Evolutionary conservation across 2,329 filamentous ascomycete genomes (phyloP).

Genomic region (Hirsutella rhossiliensis): DNA sequence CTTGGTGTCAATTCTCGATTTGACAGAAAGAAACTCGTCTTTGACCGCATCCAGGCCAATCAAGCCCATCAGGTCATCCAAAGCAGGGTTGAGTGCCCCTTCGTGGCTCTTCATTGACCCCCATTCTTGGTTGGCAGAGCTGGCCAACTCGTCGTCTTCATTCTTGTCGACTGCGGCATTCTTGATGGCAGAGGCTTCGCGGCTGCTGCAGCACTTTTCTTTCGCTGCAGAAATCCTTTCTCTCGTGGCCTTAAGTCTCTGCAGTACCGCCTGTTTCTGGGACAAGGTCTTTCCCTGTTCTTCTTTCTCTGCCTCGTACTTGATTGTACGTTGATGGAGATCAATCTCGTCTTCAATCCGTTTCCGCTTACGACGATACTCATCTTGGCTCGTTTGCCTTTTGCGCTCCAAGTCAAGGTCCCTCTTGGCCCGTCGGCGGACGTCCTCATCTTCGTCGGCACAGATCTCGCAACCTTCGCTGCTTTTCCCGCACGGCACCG

Average conservation of each 20-base stretch:
- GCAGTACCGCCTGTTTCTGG: constrained; percentile 34
- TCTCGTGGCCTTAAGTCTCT: constrained; percentile 21
- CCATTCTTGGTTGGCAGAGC: constrained; percentile 43
- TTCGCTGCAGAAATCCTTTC: constrained; percentile 7
- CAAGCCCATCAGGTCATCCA: constrained; percentile 58
- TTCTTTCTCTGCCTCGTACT: constrained; percentile 30
- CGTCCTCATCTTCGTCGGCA: constrained; percentile 32
- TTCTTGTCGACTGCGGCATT: neutral
- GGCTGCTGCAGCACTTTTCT: neutral
- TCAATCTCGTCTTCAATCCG: constrained; percentile 42
- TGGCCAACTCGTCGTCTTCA: neutral
- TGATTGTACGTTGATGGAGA: constrained; percentile 28
- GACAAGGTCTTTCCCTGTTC: constrained; percentile 29
- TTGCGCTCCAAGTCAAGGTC: constrained; percentile 38
- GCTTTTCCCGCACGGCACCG: constrained; percentile 30
- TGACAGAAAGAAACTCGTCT: constrained; percentile 47
- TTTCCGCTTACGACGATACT: constrained; percentile 31
- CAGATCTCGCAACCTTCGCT: constrained; percentile 37
- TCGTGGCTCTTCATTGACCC: constrained; percentile 42
- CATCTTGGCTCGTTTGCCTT: constrained; percentile 28
- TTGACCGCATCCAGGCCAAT: constrained; percentile 63
- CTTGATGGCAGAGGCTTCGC: neutral
- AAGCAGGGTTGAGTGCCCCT: constrained; percentile 32
- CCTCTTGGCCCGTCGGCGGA: constrained; percentile 27
- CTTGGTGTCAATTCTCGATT: constrained; percentile 47